Conservation (phyloP, 192 early-diverging fungal species). For the Paraglomus brasilianum region DNA sequence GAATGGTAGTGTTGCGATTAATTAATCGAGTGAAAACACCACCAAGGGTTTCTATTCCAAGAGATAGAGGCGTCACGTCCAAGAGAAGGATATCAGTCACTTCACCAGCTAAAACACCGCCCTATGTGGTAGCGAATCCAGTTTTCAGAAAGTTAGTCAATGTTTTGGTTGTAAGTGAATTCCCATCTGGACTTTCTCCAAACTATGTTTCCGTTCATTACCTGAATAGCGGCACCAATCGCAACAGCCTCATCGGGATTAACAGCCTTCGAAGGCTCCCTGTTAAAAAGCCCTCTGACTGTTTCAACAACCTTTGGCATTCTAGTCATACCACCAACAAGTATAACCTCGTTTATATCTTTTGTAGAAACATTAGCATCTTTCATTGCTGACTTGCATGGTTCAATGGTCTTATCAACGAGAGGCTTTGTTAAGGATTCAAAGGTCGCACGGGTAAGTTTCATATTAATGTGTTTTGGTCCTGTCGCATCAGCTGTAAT, state of each 20-base stretch:
- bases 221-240: constrained; percentile 95
- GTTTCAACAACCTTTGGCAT: constrained; percentile 96
- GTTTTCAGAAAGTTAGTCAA: neutral
- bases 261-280: constrained; percentile 91
- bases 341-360: constrained; percentile 91
- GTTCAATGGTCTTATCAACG: constrained; percentile 85
- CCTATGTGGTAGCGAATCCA: constrained; percentile 34
- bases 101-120: constrained; percentile 94
- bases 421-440: constrained; percentile 80
- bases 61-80: constrained; percentile 96
- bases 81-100: constrained; percentile 94
- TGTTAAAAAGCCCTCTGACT: constrained; percentile 85
- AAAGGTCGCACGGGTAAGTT: constrained; percentile 87
- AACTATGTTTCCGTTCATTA: constrained; percentile 6
- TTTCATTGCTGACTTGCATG: constrained; percentile 95
- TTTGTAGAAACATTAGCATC: constrained; percentile 82
- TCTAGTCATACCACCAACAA: constrained; percentile 98
- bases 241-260: constrained; percentile 99
- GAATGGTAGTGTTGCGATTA: constrained; percentile 97
- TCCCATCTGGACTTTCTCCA: too few species aligned
- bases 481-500: constrained; percentile 86
- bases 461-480: constrained; percentile 98
- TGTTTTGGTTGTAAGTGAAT: neutral
- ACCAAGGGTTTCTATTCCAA: constrained; percentile 98
- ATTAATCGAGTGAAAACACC: constrained; percentile 98